Evolutionary conservation across 805 yeast species (phyloP).

Genomic region (Starmera pachycereana): DNA sequence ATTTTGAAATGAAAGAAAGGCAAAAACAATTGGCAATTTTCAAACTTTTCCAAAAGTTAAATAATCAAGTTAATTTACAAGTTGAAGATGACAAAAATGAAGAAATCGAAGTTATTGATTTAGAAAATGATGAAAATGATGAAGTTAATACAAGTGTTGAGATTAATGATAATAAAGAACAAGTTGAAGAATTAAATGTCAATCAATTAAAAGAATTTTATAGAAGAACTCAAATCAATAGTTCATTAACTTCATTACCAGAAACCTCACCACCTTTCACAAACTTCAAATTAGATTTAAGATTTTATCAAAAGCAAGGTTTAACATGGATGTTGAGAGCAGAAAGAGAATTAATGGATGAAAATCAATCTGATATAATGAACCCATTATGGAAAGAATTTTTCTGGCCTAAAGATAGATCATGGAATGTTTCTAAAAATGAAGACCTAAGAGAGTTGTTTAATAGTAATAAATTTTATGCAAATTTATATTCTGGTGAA

Average conservation of each 20-base stretch:
- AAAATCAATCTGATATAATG: constrained; percentile 40
- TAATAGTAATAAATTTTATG: constrained; percentile 42
- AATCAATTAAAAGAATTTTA: constrained; percentile 75
- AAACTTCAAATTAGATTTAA: constrained; percentile 43
- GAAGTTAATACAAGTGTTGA: constrained; percentile 2
- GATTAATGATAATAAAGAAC: constrained; percentile 10
- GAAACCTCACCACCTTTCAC: constrained; percentile 38
- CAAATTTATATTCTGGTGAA: constrained; percentile 72
- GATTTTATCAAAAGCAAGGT: constrained; percentile 80
- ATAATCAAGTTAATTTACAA: constrained; percentile 15
- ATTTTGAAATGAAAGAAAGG: constrained; percentile 39
- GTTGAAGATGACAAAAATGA: constrained; percentile 10
- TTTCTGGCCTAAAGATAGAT: constrained; percentile 55
- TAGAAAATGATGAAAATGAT: constrained; percentile 25
- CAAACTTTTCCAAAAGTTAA: constrained; percentile 42
- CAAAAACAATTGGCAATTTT: constrained; percentile 46
- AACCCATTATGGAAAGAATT: constrained; percentile 83
- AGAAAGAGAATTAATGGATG: constrained; percentile 45
- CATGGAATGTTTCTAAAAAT: constrained; percentile 25
- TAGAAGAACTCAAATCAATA: constrained; percentile 56
- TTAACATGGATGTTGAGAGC: constrained; percentile 83
- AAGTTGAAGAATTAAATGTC: constrained; percentile 36
- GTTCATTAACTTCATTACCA: constrained; percentile 46
- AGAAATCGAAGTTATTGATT: constrained; percentile 21
- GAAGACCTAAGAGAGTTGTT: constrained; percentile 4